Evolutionary conservation across 2,329 filamentous ascomycete genomes (phyloP).

Genomic region (Scorias spongiosa): DNA sequence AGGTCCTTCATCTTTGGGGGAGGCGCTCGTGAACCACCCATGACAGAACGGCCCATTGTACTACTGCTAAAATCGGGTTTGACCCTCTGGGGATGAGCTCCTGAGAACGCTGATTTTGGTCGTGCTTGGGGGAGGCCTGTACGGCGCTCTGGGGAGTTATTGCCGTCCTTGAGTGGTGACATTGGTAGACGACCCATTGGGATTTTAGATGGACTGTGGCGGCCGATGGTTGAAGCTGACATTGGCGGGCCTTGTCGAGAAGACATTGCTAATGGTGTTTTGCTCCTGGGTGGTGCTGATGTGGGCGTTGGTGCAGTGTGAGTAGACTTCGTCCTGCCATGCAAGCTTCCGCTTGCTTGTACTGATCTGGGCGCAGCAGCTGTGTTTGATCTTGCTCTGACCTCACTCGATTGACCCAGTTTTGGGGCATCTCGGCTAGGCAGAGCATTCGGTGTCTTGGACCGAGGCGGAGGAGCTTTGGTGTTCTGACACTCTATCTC

Average conservation of each 20-base stretch:
- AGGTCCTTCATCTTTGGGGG: slow-evolving; percentile 90
- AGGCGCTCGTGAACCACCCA: slow-evolving; percentile 42
- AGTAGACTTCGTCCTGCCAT: slow-evolving; percentile 4
- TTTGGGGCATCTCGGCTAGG: slow-evolving; percentile 15
- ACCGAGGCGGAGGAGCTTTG: slow-evolving; percentile 37
- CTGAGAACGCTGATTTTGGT: slow-evolving; percentile 12
- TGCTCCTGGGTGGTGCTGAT: slow-evolving; percentile 20
- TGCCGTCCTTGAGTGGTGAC: slow-evolving; percentile 52
- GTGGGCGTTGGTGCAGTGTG: neutral
- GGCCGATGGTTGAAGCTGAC: slow-evolving; percentile 10
- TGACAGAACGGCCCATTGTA: slow-evolving; percentile 15
- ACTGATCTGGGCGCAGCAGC: slow-evolving; percentile 28
- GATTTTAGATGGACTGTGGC: slow-evolving; percentile 49
- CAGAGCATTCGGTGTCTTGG: slow-evolving; percentile 49
- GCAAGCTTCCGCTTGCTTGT: slow-evolving; percentile 19
- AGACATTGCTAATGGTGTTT: slow-evolving; percentile 25
- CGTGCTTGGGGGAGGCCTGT: slow-evolving; percentile 3
- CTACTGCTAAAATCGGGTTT: slow-evolving; percentile 28
- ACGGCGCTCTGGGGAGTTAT: slow-evolving; percentile 69
- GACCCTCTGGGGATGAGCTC: slow-evolving; percentile 23
- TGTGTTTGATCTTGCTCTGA: slow-evolving; percentile 21
- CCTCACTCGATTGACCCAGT: slow-evolving; percentile 10
- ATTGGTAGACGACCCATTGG: slow-evolving; percentile 51
- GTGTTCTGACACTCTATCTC: slow-evolving; percentile 52
- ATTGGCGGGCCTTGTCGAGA: slow-evolving; percentile 11